A percentile compares a stretch with the other conserved stretches of the same genome.
phyloP scores from a whole-genome alignment of 257 asterid genomes.

The Nicotiana obtusifolia region DNA sequence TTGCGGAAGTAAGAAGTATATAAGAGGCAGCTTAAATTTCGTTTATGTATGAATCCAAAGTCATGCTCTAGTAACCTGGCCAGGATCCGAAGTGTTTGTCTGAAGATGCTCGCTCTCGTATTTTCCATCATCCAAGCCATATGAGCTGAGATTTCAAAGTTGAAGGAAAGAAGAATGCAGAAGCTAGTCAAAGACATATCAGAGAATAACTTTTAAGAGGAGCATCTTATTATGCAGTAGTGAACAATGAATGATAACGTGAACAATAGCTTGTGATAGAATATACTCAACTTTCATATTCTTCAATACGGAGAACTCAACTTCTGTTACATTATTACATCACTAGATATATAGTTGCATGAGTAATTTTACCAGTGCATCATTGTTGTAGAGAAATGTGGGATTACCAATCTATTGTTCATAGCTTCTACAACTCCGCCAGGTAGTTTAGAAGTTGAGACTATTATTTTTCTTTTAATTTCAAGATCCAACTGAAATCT shows the following conservation, averaged over 20 bases:
- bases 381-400: background rate
- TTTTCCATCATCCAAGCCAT: slow-evolving; percentile 64
- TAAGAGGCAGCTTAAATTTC: slow-evolving; percentile 4
- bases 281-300: background rate
- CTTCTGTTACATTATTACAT: background rate
- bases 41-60: slow-evolving; percentile 6
- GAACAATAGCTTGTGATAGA: background rate
- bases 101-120: slow-evolving; percentile 68
- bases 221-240: background rate
- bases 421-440: background rate
- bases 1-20: slow-evolving; percentile 20
- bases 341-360: background rate
- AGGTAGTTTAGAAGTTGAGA: background rate
- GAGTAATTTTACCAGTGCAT: background rate
- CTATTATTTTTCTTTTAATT: background rate
- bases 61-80: slow-evolving; percentile 51
- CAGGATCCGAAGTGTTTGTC: slow-evolving; percentile 52
- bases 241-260: background rate
- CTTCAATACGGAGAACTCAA: background rate
- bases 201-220: background rate
- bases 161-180: background rate
- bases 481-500: background rate
- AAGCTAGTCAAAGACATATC: background rate
- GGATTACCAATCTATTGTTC: background rate
- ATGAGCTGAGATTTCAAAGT: slow-evolving; percentile 47